A percentile compares a stretch with the other conserved stretches of the same genome.
Evolutionary conservation across 345 rosid genomes (phyloP).

Genomic region (Salix koriyanagi): DNA sequence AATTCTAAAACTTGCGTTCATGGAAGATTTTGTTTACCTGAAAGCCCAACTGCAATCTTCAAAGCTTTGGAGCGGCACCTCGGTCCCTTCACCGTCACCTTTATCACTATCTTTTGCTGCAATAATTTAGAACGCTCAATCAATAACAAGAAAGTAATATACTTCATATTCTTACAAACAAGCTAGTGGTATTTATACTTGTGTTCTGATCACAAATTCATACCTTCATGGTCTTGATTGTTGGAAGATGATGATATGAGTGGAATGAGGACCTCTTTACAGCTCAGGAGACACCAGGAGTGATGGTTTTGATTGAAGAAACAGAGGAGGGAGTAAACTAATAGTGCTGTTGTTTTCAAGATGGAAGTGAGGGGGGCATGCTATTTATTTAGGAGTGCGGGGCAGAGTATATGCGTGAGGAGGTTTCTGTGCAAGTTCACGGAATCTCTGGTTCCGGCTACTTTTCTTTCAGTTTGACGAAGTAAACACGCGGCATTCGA

Average conservation of each 20-base stretch:
- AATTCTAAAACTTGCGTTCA: not conserved
- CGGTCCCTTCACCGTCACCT: conserved; percentile 1
- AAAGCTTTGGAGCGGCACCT: conserved; percentile 24
- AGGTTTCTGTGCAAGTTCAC: no score
- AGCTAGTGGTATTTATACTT: not conserved
- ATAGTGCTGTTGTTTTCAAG: no score
- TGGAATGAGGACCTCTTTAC: no score
- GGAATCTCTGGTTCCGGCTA: no score
- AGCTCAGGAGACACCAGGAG: no score
- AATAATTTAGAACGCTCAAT: not conserved
- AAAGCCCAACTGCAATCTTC: conserved; percentile 16
- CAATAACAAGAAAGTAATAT: not conserved
- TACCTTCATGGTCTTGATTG: not conserved
- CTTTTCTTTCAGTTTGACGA: no score
- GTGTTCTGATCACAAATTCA: not conserved
- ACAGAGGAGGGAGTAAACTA: no score
- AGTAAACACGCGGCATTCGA: no score
- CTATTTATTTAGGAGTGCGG: no score
- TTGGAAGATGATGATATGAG: not conserved
- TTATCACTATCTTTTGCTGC: conserved; percentile 21
- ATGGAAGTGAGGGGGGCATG: no score
- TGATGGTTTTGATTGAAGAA: no score
- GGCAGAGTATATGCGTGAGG: no score
- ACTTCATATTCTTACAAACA: not conserved
- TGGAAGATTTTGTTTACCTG: conserved; percentile 3